phyloP scores from a whole-genome alignment of 768 basidiomycete genomes.

The Tricholoma sp. region DNA sequence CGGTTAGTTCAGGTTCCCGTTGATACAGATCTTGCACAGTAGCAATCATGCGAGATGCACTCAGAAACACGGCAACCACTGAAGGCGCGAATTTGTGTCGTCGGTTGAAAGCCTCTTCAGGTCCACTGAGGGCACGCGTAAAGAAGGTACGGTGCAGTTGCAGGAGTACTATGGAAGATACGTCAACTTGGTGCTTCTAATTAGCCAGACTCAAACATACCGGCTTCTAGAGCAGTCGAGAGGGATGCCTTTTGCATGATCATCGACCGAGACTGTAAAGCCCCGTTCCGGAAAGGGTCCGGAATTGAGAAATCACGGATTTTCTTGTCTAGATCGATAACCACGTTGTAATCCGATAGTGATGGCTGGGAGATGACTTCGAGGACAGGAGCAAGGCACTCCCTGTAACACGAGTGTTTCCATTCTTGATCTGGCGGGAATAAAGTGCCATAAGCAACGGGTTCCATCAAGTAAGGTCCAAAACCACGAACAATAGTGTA shows the following conservation, averaged over 20 bases:
- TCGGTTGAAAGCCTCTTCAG: conserved; percentile 55
- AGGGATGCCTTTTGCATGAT: conserved; percentile 58
- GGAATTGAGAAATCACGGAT: conserved; percentile 63
- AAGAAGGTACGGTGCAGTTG: conserved; percentile 68
- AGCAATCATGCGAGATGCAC: conserved; percentile 59
- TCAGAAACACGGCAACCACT: conserved; percentile 61
- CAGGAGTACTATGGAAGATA: conserved; percentile 42
- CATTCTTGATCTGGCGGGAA: conserved; percentile 54
- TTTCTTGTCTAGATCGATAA: conserved; percentile 51
- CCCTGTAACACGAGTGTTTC: conserved; percentile 59
- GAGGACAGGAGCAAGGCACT: conserved; percentile 58
- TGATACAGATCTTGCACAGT: conserved; percentile 51
- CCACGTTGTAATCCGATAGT: conserved; percentile 40
- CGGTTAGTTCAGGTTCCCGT: conserved; percentile 54
- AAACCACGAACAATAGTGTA: conserved; percentile 36
- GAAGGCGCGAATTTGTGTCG: conserved; percentile 64
- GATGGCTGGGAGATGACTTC: conserved; percentile 52
- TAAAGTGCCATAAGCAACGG: conserved; percentile 3
- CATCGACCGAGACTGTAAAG: conserved; percentile 37
- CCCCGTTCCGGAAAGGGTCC: conserved; percentile 37
- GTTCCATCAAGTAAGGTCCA: background rate
- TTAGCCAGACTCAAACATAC: conserved; percentile 27
- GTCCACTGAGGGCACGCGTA: conserved; percentile 53
- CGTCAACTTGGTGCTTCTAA: background rate
- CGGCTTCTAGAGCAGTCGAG: conserved; percentile 56